These are phyloP conservation scores for Penicillium sp. DNA, from an alignment of 2,329 filamentous ascomycete species.

Conservation along the genomic window DNA sequence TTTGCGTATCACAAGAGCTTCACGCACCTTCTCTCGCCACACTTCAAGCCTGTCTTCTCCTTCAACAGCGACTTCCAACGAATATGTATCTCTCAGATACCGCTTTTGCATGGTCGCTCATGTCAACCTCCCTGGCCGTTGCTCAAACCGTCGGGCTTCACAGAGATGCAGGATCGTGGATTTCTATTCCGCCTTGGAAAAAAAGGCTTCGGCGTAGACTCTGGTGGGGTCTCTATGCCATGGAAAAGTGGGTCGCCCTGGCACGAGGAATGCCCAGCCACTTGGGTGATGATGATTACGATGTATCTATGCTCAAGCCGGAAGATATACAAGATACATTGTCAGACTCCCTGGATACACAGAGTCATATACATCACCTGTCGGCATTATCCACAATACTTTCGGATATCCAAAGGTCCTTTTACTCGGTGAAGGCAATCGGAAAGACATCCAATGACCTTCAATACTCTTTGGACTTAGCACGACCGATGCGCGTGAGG, in stretches of 20 bases:
- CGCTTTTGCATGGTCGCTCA: background rate
- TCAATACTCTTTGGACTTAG: background rate
- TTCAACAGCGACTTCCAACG: background rate
- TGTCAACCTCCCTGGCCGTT: background rate
- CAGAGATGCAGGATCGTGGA: background rate
- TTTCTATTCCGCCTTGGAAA: background rate
- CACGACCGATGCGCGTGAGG: background rate
- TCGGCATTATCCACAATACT: background rate
- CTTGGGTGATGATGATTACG: background rate
- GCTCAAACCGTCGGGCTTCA: background rate
- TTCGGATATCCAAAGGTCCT: background rate
- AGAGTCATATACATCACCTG: background rate
- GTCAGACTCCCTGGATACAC: background rate
- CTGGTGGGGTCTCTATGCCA: background rate
- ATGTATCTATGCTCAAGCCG: background rate
- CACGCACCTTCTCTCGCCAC: background rate
- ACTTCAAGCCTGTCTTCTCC: background rate
- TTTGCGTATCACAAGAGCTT: background rate
- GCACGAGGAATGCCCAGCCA: background rate
- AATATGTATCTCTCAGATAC: conserved; percentile 2
- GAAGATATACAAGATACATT: background rate
- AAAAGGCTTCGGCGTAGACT: background rate
- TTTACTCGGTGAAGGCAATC: background rate
- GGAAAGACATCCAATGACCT: background rate
- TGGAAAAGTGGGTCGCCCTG: background rate